Evolutionary conservation across 1,284 basidiomycete species (phyloP), one percentile per base, ranked within the genome.

Genomic region (Ustilago trichophora): DNA sequence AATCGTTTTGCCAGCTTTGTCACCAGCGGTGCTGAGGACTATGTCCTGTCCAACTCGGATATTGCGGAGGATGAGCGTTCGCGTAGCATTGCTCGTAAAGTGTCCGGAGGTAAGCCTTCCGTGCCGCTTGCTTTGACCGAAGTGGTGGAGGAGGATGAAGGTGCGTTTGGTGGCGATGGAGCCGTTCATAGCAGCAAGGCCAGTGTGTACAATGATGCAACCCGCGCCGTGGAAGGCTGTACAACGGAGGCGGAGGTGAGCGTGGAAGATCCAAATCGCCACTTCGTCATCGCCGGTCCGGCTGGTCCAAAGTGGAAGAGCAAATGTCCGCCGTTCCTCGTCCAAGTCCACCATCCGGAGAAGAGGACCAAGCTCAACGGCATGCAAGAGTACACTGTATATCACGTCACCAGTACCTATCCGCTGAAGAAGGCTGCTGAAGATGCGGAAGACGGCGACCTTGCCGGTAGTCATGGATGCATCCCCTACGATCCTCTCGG

Each of bases 1-100:
- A 91, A 92, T 77, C 85, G 91, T 16, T 92, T 92, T 82, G 90
- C 89, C 0, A 88, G 85, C 63, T 92, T 92, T 77, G 91, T 92
- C 18, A 90, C 89, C 2, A 90, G 88, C 59, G 91, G 91, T 33
- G 91, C 90, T 7, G 91, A 92, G 78, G 88, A 88, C 53, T 77
- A 68, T n/a, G 51, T 77, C 15, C 53, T 76, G 8, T 72, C 67
- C 27, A 55, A 43, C n/a, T 19, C 38, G 0, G 37, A 56, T 22
- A 27, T 26, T n/a, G 40, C 13, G 13, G 67, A 54, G 29, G 54
- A 57, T 24, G 72, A 65, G 9, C 50, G 33, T n/a, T 56, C 49
- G 32, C 52, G 56, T 6, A 33, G 6, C 11, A 41, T 59, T 6
- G 56, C 56, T 38, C 67, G 67, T 16, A 68, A 63, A 37, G 65